phyloP scores from a whole-genome alignment of 805 yeast genomes.

The Ogataea minuta region DNA sequence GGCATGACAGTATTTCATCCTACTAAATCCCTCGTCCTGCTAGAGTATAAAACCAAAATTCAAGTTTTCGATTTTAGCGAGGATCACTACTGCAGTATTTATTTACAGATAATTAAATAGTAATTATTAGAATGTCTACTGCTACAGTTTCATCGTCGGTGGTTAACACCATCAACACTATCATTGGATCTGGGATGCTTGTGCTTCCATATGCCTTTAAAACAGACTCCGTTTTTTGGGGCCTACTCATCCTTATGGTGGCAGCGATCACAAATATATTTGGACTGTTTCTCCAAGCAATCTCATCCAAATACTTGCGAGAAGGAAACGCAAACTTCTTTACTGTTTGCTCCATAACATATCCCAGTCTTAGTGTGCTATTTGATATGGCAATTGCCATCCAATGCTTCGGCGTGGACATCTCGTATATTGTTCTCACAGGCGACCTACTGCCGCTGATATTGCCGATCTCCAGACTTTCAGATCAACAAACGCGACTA shows the following conservation, averaged over 20 bases:
- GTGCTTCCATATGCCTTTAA: constrained; percentile 74
- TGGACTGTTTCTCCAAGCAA: constrained; percentile 64
- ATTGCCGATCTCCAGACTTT: constrained; percentile 36
- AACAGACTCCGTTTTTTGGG: constrained; percentile 63
- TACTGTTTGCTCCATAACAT: constrained; percentile 65
- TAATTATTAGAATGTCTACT: not conserved
- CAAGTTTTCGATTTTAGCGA: too few relatives aligned
- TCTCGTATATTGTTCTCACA: constrained; percentile 67
- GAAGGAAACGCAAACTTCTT: constrained; percentile 68
- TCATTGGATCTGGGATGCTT: constrained; percentile 76
- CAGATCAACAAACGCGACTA: constrained; percentile 34
- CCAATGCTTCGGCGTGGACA: constrained; percentile 78
- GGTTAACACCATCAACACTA: constrained; percentile 69
- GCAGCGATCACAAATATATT: constrained; percentile 67
- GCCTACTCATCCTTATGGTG: constrained; percentile 50
- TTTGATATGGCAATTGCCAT: constrained; percentile 73
- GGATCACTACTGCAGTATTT: too few relatives aligned
- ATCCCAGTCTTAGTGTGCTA: constrained; percentile 65
- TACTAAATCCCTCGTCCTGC: too few relatives aligned
- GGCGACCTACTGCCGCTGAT: constrained; percentile 75
- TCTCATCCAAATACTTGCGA: constrained; percentile 55
- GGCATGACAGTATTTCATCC: too few relatives aligned
- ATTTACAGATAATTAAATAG: too few relatives aligned
- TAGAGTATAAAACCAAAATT: too few relatives aligned
- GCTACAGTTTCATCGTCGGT: constrained; percentile 61